These are phyloP conservation scores for Hyaloperonospora arabidopsidis DNA, from an alignment of 352 stramenopile species.

Conservation along the genomic window DNA sequence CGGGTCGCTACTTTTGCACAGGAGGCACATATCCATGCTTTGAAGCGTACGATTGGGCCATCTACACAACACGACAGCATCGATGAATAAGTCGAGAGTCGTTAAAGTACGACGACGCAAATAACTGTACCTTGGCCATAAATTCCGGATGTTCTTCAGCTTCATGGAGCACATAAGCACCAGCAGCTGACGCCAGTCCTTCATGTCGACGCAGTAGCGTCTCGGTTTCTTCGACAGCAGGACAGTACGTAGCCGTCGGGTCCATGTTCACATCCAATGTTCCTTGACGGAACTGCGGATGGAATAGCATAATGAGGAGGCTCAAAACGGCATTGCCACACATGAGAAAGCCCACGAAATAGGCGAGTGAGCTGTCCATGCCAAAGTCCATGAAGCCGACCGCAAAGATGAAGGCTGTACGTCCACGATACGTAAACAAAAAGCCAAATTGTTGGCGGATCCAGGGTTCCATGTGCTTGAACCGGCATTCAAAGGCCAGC, in stretches of 20 bases:
- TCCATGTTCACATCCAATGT: conserved; percentile 66
- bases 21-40: conserved; percentile 45
- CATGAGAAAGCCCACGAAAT: conserved; percentile 72
- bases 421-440: conserved; percentile 81
- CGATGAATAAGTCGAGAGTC: conserved; percentile 1
- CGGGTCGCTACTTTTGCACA: conserved; percentile 21
- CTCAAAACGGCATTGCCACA: conserved; percentile 69
- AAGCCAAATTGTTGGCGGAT: conserved; percentile 84
- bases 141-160: conserved; percentile 71
- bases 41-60: conserved; percentile 37
- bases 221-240: conserved; percentile 55
- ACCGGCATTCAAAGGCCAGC: conserved; percentile 81
- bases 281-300: conserved; percentile 80
- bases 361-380: conserved; percentile 65
- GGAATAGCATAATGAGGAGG: conserved; percentile 71
- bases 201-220: conserved; percentile 56
- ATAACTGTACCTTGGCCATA: conserved; percentile 41
- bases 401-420: conserved; percentile 78
- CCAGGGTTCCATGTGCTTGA: conserved; percentile 80
- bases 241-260: conserved; percentile 61
- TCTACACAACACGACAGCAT: conserved; percentile 17
- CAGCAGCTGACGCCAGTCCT: conserved; percentile 47
- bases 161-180: conserved; percentile 57
- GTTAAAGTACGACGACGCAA: neutral
- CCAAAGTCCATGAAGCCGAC: conserved; percentile 86